Percentiles rank a stretch among this genome's conserved stretches.
Conservation (phyloP, 805 yeast species). For the Schizosaccharomyces japonicus region DNA sequence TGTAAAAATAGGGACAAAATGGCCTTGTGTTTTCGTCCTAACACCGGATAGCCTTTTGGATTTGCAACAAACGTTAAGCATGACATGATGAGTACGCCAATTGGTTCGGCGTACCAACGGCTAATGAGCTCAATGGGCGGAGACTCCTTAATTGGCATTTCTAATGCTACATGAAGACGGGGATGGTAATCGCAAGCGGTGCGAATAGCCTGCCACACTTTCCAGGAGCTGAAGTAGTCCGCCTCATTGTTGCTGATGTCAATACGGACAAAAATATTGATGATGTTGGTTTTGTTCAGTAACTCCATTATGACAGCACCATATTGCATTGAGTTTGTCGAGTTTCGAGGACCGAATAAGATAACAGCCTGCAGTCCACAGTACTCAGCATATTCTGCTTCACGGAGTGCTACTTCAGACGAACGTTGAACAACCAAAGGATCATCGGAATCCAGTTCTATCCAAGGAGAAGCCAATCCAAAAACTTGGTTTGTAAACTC, state of each 20-base stretch:
- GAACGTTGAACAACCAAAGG: slow-evolving; percentile 28
- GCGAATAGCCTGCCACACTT: slow-evolving; percentile 46
- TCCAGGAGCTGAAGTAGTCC: slow-evolving; percentile 35
- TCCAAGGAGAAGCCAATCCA: slow-evolving; percentile 43
- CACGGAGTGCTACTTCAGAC: slow-evolving; percentile 32
- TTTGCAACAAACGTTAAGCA: slow-evolving; percentile 34
- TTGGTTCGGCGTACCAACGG: slow-evolving; percentile 50
- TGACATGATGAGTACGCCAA: slow-evolving; percentile 31
- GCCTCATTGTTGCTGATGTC: slow-evolving; percentile 11
- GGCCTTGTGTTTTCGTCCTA: slow-evolving; percentile 32
- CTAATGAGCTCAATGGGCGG: slow-evolving; percentile 28
- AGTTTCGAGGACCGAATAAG: slow-evolving; percentile 39
- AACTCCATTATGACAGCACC: slow-evolving; percentile 22
- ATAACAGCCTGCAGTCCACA: slow-evolving; percentile 33
- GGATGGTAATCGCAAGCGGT: slow-evolving; percentile 29
- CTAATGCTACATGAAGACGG: slow-evolving; percentile 46
- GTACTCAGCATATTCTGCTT: slow-evolving; percentile 32
- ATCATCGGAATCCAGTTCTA: slow-evolving; percentile 38
- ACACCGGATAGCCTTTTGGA: slow-evolving; percentile 38
- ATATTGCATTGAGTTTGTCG: slow-evolving; percentile 27
- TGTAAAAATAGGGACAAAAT: slow-evolving; percentile 16
- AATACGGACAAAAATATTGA: slow-evolving; percentile 11
- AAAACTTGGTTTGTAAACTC: slow-evolving; percentile 12
- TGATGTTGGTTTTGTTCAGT: slow-evolving; percentile 12
- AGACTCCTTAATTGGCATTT: slow-evolving; percentile 34